Evolutionary conservation across 441 rosid genomes (phyloP).

Genomic region (Gossypium davidsonii): DNA sequence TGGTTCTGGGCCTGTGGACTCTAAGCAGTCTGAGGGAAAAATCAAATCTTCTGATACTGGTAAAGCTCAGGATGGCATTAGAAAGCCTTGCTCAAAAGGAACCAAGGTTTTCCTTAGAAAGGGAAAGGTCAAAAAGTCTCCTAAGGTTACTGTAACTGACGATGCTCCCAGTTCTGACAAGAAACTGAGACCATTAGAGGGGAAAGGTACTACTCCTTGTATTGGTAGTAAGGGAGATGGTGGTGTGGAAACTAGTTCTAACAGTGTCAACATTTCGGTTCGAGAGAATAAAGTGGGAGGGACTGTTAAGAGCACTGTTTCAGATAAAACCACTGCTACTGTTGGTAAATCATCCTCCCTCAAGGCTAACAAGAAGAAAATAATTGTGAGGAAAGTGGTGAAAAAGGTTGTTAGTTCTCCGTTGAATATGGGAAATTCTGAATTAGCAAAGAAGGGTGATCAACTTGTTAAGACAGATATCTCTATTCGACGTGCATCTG

Average conservation of each 20-base stretch:
- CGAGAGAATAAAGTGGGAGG: slow-evolving; percentile 22
- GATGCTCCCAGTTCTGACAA: slow-evolving; percentile 25
- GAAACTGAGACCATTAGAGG: slow-evolving; percentile 27
- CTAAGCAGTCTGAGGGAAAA: slow-evolving; percentile 30
- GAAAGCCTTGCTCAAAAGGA: slow-evolving; percentile 24
- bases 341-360: slow-evolving; percentile 26
- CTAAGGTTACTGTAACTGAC: slow-evolving; percentile 15
- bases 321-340: slow-evolving; percentile 30
- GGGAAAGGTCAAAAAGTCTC: slow-evolving; percentile 19
- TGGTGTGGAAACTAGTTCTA: slow-evolving; percentile 21
- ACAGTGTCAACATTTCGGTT: slow-evolving; percentile 20
- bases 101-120: slow-evolving; percentile 21
- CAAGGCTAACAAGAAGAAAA: slow-evolving; percentile 56
- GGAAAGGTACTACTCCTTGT: slow-evolving; percentile 21
- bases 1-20: slow-evolving; percentile 29
- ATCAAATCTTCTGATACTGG: slow-evolving; percentile 18
- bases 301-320: slow-evolving; percentile 18
- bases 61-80: slow-evolving; percentile 20
- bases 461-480: slow-evolving; percentile 20
- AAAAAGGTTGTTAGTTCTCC: slow-evolving; percentile 30
- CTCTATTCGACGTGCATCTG: slow-evolving; percentile 14
- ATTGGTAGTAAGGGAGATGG: slow-evolving; percentile 4
- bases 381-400: slow-evolving; percentile 36
- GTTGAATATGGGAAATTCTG: slow-evolving; percentile 22
- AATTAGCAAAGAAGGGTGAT: slow-evolving; percentile 17